Base-by-base conservation (phyloP, 2,329 filamentous ascomycete genomes). In the Ophiostoma fasciatum region DNA sequence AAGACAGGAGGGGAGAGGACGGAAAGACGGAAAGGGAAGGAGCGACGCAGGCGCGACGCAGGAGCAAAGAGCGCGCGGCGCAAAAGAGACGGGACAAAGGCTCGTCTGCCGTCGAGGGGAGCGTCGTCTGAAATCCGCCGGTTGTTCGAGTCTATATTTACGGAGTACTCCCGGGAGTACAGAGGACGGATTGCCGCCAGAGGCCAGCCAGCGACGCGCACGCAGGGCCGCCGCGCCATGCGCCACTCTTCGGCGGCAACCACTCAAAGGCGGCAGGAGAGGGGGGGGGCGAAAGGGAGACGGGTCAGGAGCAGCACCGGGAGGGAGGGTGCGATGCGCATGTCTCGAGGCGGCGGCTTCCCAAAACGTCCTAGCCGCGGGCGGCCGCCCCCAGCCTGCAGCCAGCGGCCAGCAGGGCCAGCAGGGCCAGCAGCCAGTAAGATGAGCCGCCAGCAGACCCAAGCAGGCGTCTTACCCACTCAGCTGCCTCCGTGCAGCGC, bases 1-100 rank as follows among this genome's bases (percentile, higher is more conserved):
- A n/a, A n/a, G 40, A 22, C 34, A 28, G 17, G 21, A 35, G 31
- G 33, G 31, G 37, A 27, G 18, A 35, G 18, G 26, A 20, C 26
- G 29, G 31, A 13, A 19, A 21, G 12, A 22, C 27, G 14, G 28
- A 28, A 18, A 14, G 14, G 26, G 31, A 21, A 33, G 7, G 33
- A 36, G 35, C 22, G 19, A 33, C n/a, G 9, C 21, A 17, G 27
- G 33, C n/a, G 28, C 14, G 27, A 15, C 31, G 22, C 18, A 11
- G 7, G 29, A 21, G 29, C 14, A 37, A n/a, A 13, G 17, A n/a
- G n/a, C n/a, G n/a, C n/a, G n/a, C n/a, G n/a, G 29, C 28, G 29
- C 29, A 8, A 32, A 22, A 15, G 29, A 26, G 28, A 25, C 9
- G 12, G 2, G 12, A 14, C 12, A n/a, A n/a, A n/a, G n/a, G n/a